A percentile compares a stretch with the other conserved stretches of the same genome.
These are phyloP conservation scores for Geosmithia flava DNA, from an alignment of 2,329 filamentous ascomycete genomes.

Conservation along the genomic window DNA sequence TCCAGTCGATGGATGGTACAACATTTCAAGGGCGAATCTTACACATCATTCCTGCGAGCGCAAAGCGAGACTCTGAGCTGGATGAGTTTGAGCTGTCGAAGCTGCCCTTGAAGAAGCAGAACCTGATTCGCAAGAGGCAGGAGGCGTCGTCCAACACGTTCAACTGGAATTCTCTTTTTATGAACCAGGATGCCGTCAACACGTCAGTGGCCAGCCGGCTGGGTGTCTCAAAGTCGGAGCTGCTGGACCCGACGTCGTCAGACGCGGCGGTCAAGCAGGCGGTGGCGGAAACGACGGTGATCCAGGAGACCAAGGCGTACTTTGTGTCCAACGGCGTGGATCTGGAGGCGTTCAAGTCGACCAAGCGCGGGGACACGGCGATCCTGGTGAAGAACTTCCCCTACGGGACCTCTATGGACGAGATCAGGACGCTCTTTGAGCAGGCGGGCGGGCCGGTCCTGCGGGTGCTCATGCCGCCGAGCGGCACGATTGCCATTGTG, in stretches of 20 bases:
- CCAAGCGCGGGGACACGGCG: conserved; percentile 71
- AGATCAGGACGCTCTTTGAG: conserved; percentile 71
- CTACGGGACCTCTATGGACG: conserved; percentile 66
- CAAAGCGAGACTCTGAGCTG: conserved; percentile 69
- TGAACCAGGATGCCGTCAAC: conserved; percentile 94
- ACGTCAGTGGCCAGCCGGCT: conserved; percentile 76
- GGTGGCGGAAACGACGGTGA: conserved; percentile 88
- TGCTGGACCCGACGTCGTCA: conserved; percentile 89
- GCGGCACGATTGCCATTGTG: conserved; percentile 85
- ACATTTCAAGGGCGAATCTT: conserved; percentile 87
- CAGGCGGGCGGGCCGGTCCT: conserved; percentile 65
- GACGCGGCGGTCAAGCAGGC: conserved; percentile 95
- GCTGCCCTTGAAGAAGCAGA: conserved; percentile 87
- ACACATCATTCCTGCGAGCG: conserved; percentile 75
- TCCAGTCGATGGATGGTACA: conserved; percentile 66
- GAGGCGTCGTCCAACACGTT: conserved; percentile 70
- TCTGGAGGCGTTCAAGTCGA: conserved; percentile 78
- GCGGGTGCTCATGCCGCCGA: conserved; percentile 81
- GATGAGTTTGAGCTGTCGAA: conserved; percentile 87
- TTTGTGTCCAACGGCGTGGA: conserved; percentile 82
- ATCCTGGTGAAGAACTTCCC: conserved; percentile 95
- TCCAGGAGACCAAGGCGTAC: conserved; percentile 91
- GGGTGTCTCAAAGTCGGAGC: conserved; percentile 79
- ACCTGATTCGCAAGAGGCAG: conserved; percentile 73
- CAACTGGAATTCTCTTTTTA: conserved; percentile 99